Evolutionary conservation across 257 asterid species (phyloP).

Genomic region (Solanum megistacrolobum): DNA sequence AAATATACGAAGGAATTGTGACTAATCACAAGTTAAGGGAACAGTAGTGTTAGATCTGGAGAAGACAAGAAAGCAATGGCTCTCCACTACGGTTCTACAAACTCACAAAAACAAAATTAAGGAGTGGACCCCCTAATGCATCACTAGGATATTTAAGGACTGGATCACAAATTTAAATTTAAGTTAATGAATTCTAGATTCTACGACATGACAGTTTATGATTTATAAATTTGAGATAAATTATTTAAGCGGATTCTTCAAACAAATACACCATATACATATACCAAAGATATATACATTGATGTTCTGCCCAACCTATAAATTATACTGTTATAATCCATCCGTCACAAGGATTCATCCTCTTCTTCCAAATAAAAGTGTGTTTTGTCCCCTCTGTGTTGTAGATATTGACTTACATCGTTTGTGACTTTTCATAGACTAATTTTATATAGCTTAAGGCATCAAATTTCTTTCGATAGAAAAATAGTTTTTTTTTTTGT

Average conservation of each 20-base stretch:
- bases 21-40: neutral
- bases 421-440: neutral
- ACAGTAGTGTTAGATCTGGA: neutral
- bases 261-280: neutral
- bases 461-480: neutral
- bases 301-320: neutral
- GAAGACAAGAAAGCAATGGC: neutral
- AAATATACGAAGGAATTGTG: neutral
- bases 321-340: neutral
- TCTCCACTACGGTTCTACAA: slow-evolving; percentile 7
- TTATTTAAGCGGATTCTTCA: neutral
- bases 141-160: too few species aligned
- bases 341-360: neutral
- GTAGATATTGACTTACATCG: neutral
- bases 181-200: neutral
- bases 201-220: neutral
- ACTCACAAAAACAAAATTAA: neutral
- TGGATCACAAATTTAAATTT: neutral
- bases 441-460: neutral
- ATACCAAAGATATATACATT: neutral
- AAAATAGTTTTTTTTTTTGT: neutral
- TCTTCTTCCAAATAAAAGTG: neutral
- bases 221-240: neutral
- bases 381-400: neutral
- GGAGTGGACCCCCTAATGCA: neutral